Evolutionary conservation across 2,329 filamentous ascomycete species (phyloP), one percentile per base, ranked within the genome.

Genomic region (Aspergillus alliaceus): DNA sequence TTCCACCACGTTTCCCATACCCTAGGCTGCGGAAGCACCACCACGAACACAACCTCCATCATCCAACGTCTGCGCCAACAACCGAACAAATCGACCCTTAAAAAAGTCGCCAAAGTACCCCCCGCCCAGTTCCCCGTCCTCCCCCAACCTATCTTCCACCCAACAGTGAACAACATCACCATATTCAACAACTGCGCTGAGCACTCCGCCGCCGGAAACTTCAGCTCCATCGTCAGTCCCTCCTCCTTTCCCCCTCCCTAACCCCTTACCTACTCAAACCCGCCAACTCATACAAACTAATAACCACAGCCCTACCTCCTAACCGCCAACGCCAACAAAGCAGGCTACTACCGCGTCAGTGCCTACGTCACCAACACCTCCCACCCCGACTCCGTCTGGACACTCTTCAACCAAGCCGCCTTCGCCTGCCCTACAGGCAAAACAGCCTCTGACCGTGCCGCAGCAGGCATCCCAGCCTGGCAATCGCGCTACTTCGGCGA

Each of bases 401-500:
- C 64, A 11, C 63, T 67, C 0, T 81, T 80, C 56, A 70, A 79
- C 1, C 69, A 77, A 4, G 74, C 80, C 22, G 78, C 76, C 0
- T 82, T 80, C 46, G 77, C 77, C 4, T 83, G 80, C 34, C 77
- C 80, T 2, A 75, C 76, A 11, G 67, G 72, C 1, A 68, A 72
- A 54, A 75, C 79, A 24, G 77, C 74, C 4, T 56, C 62, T 2
- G 72, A 72, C 1, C 76, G 78, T 7, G 64, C 63, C 0, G 46
- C 54, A 0, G 62, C 75, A 22, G 69, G 65, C 6, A 70, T 80
- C 2, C 69, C 77, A 0, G 65, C 75, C 8, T 83, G 78, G 76
- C 72, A 72, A 3, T 81, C 77, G 47, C 77, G 80, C 29, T 83
- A 81, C 63, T 72, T 79, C 50, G 80, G 74, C 20, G 79, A 82